A percentile compares a stretch with the other conserved stretches of the same genome.
These are phyloP conservation scores for Malus sylvestris DNA, from an alignment of 306 rosid genomes.

Conservation along the genomic window DNA sequence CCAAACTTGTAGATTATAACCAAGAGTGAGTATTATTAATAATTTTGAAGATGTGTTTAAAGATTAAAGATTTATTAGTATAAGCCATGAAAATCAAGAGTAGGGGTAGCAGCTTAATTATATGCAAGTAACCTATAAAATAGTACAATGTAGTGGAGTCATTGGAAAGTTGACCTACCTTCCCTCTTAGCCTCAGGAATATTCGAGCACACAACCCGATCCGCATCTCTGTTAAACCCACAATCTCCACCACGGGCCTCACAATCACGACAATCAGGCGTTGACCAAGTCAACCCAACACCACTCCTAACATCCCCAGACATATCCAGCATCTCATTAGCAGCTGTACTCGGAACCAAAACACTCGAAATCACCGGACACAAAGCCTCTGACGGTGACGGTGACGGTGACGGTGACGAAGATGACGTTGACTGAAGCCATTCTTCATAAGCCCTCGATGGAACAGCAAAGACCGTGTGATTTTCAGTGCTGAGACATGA, in stretches of 20 bases:
- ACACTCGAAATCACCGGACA: constrained; percentile 29
- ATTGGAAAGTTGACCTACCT: constrained; percentile 9
- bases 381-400: neutral
- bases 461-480: neutral
- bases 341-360: constrained; percentile 24
- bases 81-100: neutral
- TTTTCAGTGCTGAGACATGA: neutral
- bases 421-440: neutral
- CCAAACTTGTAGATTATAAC: no score
- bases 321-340: neutral
- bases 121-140: neutral
- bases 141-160: neutral
- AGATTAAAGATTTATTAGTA: neutral
- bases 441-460: neutral
- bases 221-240: constrained; percentile 13
- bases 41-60: neutral
- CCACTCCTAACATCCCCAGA: neutral
- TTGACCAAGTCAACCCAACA: constrained; percentile 36
- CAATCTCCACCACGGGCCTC: constrained; percentile 25
- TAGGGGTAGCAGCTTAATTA: neutral
- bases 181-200: neutral
- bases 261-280: constrained; percentile 31
- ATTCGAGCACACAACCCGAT: constrained; percentile 21
- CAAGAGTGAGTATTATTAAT: no score
- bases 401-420: neutral